phyloP scores from a whole-genome alignment of 1,139 yeast species.

The Pichia sp. region DNA sequence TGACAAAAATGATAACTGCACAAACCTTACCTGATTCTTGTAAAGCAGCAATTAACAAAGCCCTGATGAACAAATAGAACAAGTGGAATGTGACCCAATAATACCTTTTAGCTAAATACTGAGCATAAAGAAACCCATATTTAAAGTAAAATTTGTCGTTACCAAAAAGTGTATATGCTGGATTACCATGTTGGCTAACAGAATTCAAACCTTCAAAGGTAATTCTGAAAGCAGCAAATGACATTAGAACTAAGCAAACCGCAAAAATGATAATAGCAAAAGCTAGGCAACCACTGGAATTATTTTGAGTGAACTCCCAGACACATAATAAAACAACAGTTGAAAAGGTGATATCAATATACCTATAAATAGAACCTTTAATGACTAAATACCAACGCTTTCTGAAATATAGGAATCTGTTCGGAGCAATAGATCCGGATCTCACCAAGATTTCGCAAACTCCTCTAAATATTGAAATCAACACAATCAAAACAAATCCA shows the following conservation, averaged over 20 bases:
- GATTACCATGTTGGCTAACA: slow-evolving; percentile 66
- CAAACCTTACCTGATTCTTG: slow-evolving; percentile 77
- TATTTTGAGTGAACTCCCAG: slow-evolving; percentile 82
- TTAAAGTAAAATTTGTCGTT: slow-evolving; percentile 74
- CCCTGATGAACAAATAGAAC: slow-evolving; percentile 59
- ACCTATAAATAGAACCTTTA: slow-evolving; percentile 83
- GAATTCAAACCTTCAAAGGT: slow-evolving; percentile 66
- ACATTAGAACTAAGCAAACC: slow-evolving; percentile 50
- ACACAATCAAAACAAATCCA: slow-evolving; percentile 60
- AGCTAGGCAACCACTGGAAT: slow-evolving; percentile 76
- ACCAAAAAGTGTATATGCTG: slow-evolving; percentile 87
- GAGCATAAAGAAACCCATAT: slow-evolving; percentile 90
- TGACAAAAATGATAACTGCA: slow-evolving; percentile 64
- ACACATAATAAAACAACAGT: slow-evolving; percentile 74
- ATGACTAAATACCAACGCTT: slow-evolving; percentile 71
- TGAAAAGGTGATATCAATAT: slow-evolving; percentile 76
- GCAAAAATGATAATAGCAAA: slow-evolving; percentile 56
- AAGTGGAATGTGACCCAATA: slow-evolving; percentile 69
- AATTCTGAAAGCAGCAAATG: slow-evolving; percentile 70
- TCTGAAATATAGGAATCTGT: slow-evolving; percentile 71
- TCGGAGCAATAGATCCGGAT: slow-evolving; percentile 50
- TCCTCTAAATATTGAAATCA: slow-evolving; percentile 64
- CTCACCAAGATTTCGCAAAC: slow-evolving; percentile 62
- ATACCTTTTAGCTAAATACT: slow-evolving; percentile 80
- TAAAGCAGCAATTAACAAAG: slow-evolving; percentile 79